Base-by-base conservation (phyloP, 805 yeast genomes). In the Metschnikowia baotianmanensis region DNA sequence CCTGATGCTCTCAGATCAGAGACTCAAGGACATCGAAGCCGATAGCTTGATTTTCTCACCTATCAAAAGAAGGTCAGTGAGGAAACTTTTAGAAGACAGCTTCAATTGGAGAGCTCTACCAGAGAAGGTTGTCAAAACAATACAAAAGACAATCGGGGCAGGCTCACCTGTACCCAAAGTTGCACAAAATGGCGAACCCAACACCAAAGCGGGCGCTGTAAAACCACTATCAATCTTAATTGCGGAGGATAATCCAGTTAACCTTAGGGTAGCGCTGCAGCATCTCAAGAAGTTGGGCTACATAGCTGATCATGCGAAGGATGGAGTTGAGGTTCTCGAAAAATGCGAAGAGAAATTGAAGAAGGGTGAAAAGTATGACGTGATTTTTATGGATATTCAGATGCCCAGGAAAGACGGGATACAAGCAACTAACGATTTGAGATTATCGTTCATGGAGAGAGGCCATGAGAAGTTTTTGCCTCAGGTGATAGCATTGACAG, bases 371-470 rank as follows among this genome's bases (percentile, higher is more conserved):
- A 58, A 54, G 38, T 79, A 78, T 53, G 78, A 77, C 47, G 65
- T 75, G 27, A 70, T 80, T 15, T 60, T 80, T 28, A 72, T 80
- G 74, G 84, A 80, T 52, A 68, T 73, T 17, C 80, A 78, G 36
- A 68, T 78, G 69, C 79, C 80, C 6, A 58, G 69, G 13, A 67
- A 74, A 45, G 85, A 80, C 53, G 85, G 85, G 1, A 65, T 77
- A n/a, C 67, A 71, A 5, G 70, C 78, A 1, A 67, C 77, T 0
- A 56, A 55, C 8, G 76, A 71, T 40, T 52, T 74, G 27, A 53
- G 50, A 31, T 55, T 58, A 33, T 38, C 52, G 19, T 72, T 71
- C 38, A 25, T 25, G 1, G 58, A 53, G 8, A 45, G 49, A 13
- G 51, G 53, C 3, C 43, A 46, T 6, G 47, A 24, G 11, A 38